phyloP scores from a whole-genome alignment of 208 protist species.

The Leptomonas pyrrhocoris region DNA sequence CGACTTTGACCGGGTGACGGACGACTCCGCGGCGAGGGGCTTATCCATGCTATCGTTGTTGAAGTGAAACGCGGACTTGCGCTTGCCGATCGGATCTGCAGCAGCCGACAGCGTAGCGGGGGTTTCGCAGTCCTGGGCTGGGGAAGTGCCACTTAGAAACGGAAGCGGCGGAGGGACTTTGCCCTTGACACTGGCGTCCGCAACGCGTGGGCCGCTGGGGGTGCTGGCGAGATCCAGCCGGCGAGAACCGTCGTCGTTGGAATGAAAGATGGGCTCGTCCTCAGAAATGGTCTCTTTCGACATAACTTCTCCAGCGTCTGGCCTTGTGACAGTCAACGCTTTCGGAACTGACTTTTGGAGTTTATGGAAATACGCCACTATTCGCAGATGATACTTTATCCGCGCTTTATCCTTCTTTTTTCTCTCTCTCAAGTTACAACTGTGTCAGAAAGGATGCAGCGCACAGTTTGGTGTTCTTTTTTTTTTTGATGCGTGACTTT shows the following conservation, averaged over 20 bases:
- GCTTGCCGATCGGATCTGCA: slow-evolving; percentile 1
- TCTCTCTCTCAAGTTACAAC: not conserved
- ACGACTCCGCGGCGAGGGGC: slow-evolving; percentile 4
- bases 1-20: slow-evolving; percentile 11
- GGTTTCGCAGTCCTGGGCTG: slow-evolving; percentile 5
- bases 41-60: slow-evolving; percentile 18
- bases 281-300: not conserved
- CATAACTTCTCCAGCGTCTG: too few species aligned
- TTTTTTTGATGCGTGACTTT: slow-evolving; percentile 12
- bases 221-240: not conserved
- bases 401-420: not conserved
- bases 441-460: not conserved
- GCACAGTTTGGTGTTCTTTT: slow-evolving; percentile 4
- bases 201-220: not conserved
- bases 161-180: slow-evolving; percentile 11
- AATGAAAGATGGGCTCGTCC: slow-evolving; percentile 21
- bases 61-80: not conserved
- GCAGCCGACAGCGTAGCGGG: slow-evolving; percentile 4
- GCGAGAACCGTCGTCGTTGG: not conserved
- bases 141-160: not conserved
- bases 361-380: too few species aligned
- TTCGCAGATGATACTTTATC: too few species aligned
- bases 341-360: too few species aligned
- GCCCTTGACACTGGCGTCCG: not conserved
- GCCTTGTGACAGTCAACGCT: too few species aligned